Percentiles rank a stretch among this genome's conserved stretches.
phyloP scores from a whole-genome alignment of 305 asterid genomes.

The Fraxinus velutina region DNA sequence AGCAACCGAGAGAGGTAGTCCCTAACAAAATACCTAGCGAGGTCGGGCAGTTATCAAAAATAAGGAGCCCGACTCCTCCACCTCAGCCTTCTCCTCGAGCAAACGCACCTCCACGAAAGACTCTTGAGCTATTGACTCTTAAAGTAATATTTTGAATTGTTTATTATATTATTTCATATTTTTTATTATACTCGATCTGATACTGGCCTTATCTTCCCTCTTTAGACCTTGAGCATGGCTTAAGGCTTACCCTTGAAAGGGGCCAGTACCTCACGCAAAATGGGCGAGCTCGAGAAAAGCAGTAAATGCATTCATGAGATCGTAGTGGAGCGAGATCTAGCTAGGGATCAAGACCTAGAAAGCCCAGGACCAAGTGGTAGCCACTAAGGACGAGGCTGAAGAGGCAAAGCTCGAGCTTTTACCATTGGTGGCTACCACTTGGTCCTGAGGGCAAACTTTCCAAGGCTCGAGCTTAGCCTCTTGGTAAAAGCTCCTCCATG shows the following conservation, averaged over 20 bases:
- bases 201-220: not conserved
- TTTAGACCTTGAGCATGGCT: not conserved
- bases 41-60: too few species aligned
- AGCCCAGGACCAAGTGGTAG: not conserved
- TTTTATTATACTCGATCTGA: not conserved
- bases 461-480: not conserved
- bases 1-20: not conserved
- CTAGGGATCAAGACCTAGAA: not conserved
- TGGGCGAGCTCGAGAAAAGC: not conserved
- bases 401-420: not conserved
- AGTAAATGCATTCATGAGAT: too few species aligned
- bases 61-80: not conserved
- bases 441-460: not conserved
- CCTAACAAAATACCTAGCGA: not conserved
- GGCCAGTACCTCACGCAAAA: too few species aligned
- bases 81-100: not conserved
- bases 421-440: too few species aligned
- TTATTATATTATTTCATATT: too few species aligned
- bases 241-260: not conserved
- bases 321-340: not conserved
- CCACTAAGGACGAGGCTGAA: not conserved
- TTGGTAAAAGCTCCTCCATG: too few species aligned
- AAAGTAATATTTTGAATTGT: not conserved
- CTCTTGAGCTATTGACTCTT: not conserved
- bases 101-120: too few species aligned